A percentile compares a stretch with the other conserved stretches of the same genome.
Evolutionary conservation across 164 flowering plant species (phyloP).

Genomic region (Platanus orientalis): DNA sequence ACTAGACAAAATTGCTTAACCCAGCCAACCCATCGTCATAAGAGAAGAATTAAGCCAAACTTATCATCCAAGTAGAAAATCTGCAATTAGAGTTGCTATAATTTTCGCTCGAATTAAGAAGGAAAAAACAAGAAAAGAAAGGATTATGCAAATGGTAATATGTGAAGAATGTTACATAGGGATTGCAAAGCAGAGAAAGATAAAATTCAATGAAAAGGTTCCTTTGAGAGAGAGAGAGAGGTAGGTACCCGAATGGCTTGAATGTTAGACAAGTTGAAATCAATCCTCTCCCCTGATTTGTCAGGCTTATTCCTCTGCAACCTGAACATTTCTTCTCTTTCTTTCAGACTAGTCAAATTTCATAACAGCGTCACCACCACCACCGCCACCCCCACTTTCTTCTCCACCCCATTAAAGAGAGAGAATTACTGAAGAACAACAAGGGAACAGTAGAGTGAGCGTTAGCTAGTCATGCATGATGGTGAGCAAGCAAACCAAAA

Average conservation of each 20-base stretch:
- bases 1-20: too few relatives aligned
- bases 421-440: not conserved
- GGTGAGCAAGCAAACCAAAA: too few relatives aligned
- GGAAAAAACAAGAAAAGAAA: not conserved
- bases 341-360: not conserved
- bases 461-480: slow-evolving; percentile 9
- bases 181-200: not conserved
- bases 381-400: not conserved
- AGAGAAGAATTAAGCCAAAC: too few relatives aligned
- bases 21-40: too few relatives aligned
- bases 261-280: slow-evolving; percentile 58
- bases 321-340: slow-evolving; percentile 48
- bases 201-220: not conserved
- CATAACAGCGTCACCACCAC: not conserved
- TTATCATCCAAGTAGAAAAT: too few relatives aligned
- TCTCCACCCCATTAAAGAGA: too few relatives aligned
- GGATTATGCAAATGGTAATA: too few relatives aligned
- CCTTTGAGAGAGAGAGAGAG: not conserved
- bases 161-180: too few relatives aligned
- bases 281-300: slow-evolving; percentile 52
- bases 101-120: too few relatives aligned
- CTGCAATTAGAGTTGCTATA: not conserved
- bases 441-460: slow-evolving; percentile 1
- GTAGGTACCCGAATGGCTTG: slow-evolving; percentile 50
- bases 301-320: slow-evolving; percentile 42